Evolutionary conservation across 169 alveolate species (phyloP).

Genomic region (Plasmodium vivax): DNA sequence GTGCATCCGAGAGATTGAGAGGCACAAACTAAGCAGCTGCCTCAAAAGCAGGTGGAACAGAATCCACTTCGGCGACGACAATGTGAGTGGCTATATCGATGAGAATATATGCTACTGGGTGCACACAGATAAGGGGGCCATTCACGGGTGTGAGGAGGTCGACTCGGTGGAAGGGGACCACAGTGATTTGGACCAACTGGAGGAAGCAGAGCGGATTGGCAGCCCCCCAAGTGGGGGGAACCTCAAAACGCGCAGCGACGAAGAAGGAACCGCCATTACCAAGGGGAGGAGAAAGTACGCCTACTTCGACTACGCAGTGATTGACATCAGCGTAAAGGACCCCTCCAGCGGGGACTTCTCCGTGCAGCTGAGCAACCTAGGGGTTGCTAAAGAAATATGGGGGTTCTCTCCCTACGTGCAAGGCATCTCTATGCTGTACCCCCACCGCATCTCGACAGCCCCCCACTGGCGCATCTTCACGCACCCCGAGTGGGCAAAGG

Average conservation of each 20-base stretch:
- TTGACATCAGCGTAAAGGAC: slow-evolving; percentile 34
- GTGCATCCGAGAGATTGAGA: slow-evolving; percentile 17
- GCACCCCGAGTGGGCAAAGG: not conserved
- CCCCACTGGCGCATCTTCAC: slow-evolving; percentile 69
- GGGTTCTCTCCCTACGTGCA: slow-evolving; percentile 63
- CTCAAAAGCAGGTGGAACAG: slow-evolving; percentile 45
- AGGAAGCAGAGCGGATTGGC: not conserved
- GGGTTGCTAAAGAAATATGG: slow-evolving; percentile 38
- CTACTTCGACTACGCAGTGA: slow-evolving; percentile 56
- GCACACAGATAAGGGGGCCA: slow-evolving; percentile 22
- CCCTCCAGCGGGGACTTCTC: slow-evolving; percentile 2
- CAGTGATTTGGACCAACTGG: not conserved
- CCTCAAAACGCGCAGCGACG: not conserved
- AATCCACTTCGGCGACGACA: slow-evolving; percentile 21
- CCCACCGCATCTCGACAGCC: slow-evolving; percentile 19
- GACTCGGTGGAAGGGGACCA: slow-evolving; percentile 10
- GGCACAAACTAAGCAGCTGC: slow-evolving; percentile 10
- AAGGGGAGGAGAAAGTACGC: slow-evolving; percentile 25
- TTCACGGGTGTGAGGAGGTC: slow-evolving; percentile 5
- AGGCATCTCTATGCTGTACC: slow-evolving; percentile 48
- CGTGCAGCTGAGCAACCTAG: slow-evolving; percentile 5
- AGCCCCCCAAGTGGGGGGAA: no score
- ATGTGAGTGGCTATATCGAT: slow-evolving; percentile 35
- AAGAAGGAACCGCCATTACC: not conserved
- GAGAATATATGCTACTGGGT: slow-evolving; percentile 68